Conservation (phyloP, 148 eudicot genomes). For the Arbutus unedo region DNA sequence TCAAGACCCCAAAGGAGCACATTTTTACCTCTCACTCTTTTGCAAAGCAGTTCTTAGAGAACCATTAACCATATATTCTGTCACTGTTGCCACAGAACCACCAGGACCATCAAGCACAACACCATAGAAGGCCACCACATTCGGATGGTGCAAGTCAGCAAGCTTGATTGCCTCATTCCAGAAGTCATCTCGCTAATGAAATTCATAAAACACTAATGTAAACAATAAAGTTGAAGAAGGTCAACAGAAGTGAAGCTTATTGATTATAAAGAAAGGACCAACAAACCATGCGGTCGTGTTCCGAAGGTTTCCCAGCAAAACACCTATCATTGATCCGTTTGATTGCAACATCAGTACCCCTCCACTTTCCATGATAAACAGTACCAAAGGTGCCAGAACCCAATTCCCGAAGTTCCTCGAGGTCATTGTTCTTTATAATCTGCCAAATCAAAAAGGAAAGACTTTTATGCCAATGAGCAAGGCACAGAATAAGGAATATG, state of each 20-base stretch:
- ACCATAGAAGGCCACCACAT: conserved; percentile 95
- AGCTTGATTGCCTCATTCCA: conserved; percentile 97
- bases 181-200: conserved; percentile 72
- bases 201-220: conserved; percentile 6
- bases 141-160: conserved; percentile 95
- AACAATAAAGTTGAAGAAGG: background rate
- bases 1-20: background rate
- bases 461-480: conserved; percentile 1
- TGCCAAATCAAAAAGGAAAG: conserved; percentile 22
- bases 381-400: conserved; percentile 98
- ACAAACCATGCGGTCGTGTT: conserved; percentile 83
- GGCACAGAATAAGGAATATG: background rate
- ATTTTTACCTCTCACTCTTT: conserved; percentile 67
- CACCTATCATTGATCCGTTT: conserved; percentile 89
- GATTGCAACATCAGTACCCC: conserved; percentile 95
- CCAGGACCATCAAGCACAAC: conserved; percentile 97
- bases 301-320: conserved; percentile 88
- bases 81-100: conserved; percentile 92
- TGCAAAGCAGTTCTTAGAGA: conserved; percentile 87
- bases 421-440: conserved; percentile 86
- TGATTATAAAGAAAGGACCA: background rate
- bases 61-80: conserved; percentile 97
- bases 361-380: conserved; percentile 97
- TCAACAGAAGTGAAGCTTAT: background rate
- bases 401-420: conserved; percentile 85